Base-by-base conservation (phyloP, 164 flowering plant genomes). In the Berberis vulgaris region DNA sequence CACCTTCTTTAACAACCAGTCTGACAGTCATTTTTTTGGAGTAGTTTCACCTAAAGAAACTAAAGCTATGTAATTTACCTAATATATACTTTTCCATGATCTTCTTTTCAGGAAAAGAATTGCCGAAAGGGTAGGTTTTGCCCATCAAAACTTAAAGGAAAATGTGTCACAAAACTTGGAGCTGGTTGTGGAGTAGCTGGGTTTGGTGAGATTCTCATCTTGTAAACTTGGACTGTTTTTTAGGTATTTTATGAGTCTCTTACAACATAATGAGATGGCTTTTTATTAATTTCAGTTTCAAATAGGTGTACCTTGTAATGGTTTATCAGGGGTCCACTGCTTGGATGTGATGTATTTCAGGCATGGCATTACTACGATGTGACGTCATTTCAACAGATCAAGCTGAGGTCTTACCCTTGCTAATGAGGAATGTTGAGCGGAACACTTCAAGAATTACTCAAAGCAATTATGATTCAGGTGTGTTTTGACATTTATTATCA, bases 161-260 rank as follows among this genome's bases (percentile, higher is more conserved):
- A 93, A 66, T 90, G 94, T 70, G 96, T 75, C 41, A 77, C 90
- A 70, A 97, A 89, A 77, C 97, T 93, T 73, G 98, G 97, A 68
- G 94, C 98, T 50, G 98, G 98, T 61, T 93, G 97, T 77, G 98
- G 97, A 55, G 88, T 93, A 8, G 90, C 98, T 46, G 97, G 97
- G 61, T 93, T 93, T 75, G 97, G 98, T 90, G 65, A 76, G 86
- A 2, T 59, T 64, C 2, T 43, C 42, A n/a, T 67, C 13, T 55
- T 41, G 5, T 47, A 11, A 6, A 6, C 10, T 6, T 1, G 7
- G 10, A 47, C 4, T 47, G 10, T 47, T 47, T 1, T 11, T 6
- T 7, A 26, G 10, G 13, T 52, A 7, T 10, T 6, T 52, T 12
- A 52, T 52, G 3, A 26, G 26, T 26, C 26, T 26, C 26, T 26